Base-by-base conservation (phyloP, 208 protist species). In the Vickermania ingenoplastis region DNA sequence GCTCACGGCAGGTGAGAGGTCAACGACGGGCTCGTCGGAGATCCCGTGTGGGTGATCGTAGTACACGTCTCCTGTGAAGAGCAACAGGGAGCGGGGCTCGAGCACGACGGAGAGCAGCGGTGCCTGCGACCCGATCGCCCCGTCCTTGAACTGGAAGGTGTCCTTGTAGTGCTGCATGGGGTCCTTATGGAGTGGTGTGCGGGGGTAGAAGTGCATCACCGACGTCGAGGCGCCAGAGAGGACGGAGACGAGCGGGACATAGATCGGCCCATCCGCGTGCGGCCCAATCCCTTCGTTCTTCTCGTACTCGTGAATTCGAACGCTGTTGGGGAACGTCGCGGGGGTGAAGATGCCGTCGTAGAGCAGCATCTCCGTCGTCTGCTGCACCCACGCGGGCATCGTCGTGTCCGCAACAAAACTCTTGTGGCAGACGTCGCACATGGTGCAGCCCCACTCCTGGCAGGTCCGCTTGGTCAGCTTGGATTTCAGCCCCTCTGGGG, bases 121-220 rank as follows among this genome's bases (percentile, higher is more conserved):
- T 23, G 50, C 45, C 30, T 83, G 65, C 58, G 50, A 23, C 0
- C 79, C 76, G 63, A 95, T 95, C 11, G 67, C 73, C 0, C 82
- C 82, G 7, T 92, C 78, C 1, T 30, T 25, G 59, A 95, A 93
- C 66, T 84, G 79, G 66, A 95, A 95, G n/a, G 89, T 95, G 65
- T 95, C 89, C 53, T 95, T 91, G 78, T 95, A 95, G 74, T 95
- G 86, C 13, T 95, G 77, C 89, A 95, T 95, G 5, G 89, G 86
- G 56, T 88, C 63, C 28, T 76, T 66, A 26, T 58, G 31, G 67
- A 93, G 83, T 11, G 88, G 89, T 0, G 81, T 75, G 29, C 75
- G 75, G 2, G 86, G 71, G 64, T 93, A 93, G 73, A 95, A 95
- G 61, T 72, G 78, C 89, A 95, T 95, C 25, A 91, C 77, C 31